Evolutionary conservation across 305 asterid genomes (phyloP).

Genomic region (Striga hermonthica): DNA sequence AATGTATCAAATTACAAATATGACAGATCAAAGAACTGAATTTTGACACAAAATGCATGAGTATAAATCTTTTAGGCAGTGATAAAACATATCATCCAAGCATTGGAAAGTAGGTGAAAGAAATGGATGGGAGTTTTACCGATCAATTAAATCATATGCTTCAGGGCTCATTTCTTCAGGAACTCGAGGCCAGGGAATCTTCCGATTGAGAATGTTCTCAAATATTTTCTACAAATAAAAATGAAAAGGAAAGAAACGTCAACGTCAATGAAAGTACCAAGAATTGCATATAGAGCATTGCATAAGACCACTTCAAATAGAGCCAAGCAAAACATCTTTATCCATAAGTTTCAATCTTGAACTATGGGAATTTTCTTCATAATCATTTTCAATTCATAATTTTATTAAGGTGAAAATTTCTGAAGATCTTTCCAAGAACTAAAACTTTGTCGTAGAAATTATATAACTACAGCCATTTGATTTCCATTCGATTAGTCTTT

Average conservation of each 20-base stretch:
- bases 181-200: slow-evolving; percentile 92
- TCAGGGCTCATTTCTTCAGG: slow-evolving; percentile 93
- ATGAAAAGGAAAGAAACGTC: slow-evolving; percentile 1
- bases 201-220: slow-evolving; percentile 94
- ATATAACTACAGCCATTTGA: slow-evolving; percentile 3
- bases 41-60: slow-evolving; percentile 4
- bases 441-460: background rate
- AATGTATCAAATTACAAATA: slow-evolving; percentile 6
- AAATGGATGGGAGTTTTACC: slow-evolving; percentile 45
- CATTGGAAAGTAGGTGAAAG: slow-evolving; percentile 9
- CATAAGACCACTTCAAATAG: background rate
- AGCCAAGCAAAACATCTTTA: background rate
- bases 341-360: background rate
- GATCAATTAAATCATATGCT: slow-evolving; percentile 84
- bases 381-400: too few species aligned
- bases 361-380: background rate
- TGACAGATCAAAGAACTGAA: slow-evolving; percentile 1
- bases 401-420: background rate
- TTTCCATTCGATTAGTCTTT: background rate
- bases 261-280: slow-evolving; percentile 14
- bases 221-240: slow-evolving; percentile 71
- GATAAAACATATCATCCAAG: slow-evolving; percentile 6
- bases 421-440: background rate
- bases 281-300: slow-evolving; percentile 13
- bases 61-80: slow-evolving; percentile 7